phyloP scores from a whole-genome alignment of 1,139 yeast species.

The Yamadazyma mexicana region DNA sequence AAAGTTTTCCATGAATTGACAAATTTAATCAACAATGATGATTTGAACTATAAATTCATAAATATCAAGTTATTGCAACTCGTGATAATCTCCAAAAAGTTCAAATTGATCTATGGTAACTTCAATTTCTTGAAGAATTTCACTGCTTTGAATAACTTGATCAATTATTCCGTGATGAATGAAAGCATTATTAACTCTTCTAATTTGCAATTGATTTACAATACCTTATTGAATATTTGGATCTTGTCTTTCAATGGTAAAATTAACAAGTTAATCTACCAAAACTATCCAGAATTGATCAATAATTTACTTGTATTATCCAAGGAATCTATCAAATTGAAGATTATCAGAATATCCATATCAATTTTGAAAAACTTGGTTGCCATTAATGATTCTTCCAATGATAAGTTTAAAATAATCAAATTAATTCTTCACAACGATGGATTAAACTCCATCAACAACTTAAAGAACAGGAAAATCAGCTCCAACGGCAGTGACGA shows the following conservation, averaged over 20 bases:
- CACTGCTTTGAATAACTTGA: conserved; percentile 49
- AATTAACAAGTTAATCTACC: conserved; percentile 55
- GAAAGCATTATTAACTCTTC: conserved; percentile 43
- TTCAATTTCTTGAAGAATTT: conserved; percentile 49
- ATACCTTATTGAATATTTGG: conserved; percentile 80
- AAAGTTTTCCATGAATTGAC: conserved; percentile 46
- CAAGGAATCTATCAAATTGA: conserved; percentile 86
- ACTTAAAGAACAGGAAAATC: conserved; percentile 83
- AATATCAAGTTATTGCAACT: conserved; percentile 69
- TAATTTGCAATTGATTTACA: conserved; percentile 82
- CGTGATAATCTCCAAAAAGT: conserved; percentile 56
- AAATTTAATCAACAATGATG: conserved; percentile 43
- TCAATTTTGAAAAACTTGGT: conserved; percentile 70
- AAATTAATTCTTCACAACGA: conserved; percentile 75
- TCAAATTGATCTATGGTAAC: conserved; percentile 60
- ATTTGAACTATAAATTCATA: conserved; percentile 58
- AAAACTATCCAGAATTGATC: conserved; percentile 61
- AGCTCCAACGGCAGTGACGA: conserved; percentile 71
- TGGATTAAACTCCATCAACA: conserved; percentile 67
- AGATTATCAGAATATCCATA: conserved; percentile 78
- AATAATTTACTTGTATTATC: conserved; percentile 48
- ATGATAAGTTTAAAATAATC: conserved; percentile 48
- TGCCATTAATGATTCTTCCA: conserved; percentile 28
- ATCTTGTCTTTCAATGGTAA: conserved; percentile 69
- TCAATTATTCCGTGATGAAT: conserved; percentile 31